Conservation (phyloP, 768 basidiomycete genomes). For the Leccinum longicurvipes region DNA sequence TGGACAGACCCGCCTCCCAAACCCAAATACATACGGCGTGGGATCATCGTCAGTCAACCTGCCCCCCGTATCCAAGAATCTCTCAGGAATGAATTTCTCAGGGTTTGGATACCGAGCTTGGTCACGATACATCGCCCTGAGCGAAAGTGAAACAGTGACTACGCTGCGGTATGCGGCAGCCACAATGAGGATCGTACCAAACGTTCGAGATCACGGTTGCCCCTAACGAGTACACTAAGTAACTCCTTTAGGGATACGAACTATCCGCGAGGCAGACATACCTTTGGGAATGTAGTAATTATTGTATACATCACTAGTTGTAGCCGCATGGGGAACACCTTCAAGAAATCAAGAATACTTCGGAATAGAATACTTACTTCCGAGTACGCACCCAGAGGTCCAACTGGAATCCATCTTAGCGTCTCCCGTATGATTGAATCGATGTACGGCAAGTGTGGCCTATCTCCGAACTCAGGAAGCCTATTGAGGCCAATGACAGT, state of each 20-base stretch:
- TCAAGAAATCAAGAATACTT: background rate
- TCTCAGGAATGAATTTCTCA: constrained; percentile 11
- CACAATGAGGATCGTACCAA: constrained; percentile 1
- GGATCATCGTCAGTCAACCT: constrained; percentile 5
- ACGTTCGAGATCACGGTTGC: constrained; percentile 3
- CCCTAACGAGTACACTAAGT: background rate
- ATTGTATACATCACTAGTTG: background rate
- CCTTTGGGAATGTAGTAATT: background rate
- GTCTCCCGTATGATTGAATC: constrained; percentile 18
- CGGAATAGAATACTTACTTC: background rate
- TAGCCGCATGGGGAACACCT: background rate
- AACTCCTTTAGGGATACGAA: background rate
- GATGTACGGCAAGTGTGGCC: constrained; percentile 15
- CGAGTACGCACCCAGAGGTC: constrained; percentile 9
- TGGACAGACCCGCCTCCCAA: background rate
- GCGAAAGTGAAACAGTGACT: background rate
- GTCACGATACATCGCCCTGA: constrained; percentile 14
- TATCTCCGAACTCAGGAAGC: constrained; percentile 18
- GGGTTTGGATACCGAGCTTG: constrained; percentile 9
- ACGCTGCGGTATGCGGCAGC: too few relatives aligned
- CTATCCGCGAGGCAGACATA: background rate
- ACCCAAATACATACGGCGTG: constrained; percentile 5
- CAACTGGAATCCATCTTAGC: constrained; percentile 12
- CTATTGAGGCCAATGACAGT: background rate
- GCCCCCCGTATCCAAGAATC: constrained; percentile 10